Conservation (phyloP, 2,329 filamentous ascomycete species). For the Penicillium sp. region DNA sequence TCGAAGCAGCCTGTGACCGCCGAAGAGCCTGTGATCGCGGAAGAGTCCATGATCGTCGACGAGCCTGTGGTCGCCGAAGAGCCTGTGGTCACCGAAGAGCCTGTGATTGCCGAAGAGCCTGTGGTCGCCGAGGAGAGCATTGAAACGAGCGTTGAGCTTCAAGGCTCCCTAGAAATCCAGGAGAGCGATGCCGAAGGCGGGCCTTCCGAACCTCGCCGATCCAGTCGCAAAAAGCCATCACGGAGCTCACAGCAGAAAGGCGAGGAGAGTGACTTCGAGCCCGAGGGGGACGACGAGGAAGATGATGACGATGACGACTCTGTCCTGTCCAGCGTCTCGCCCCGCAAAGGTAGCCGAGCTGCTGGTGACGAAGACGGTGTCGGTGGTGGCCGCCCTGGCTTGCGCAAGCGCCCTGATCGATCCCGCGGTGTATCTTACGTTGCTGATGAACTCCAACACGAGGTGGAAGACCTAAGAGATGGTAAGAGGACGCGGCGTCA, state of each 20-base stretch:
- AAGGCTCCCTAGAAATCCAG: slow-evolving; percentile 41
- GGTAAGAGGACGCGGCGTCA: slow-evolving; percentile 42
- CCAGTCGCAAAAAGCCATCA: slow-evolving; percentile 38
- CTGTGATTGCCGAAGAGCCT: slow-evolving; percentile 23
- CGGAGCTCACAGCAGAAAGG: slow-evolving; percentile 47
- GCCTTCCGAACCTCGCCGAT: slow-evolving; percentile 33
- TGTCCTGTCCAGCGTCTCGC: slow-evolving; percentile 44
- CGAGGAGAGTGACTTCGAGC: slow-evolving; percentile 62
- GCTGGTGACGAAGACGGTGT: slow-evolving; percentile 46
- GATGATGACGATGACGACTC: slow-evolving; percentile 52
- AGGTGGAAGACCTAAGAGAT: slow-evolving; percentile 52
- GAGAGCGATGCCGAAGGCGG: slow-evolving; percentile 34
- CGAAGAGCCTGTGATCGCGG: slow-evolving; percentile 33
- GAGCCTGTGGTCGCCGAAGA: too few relatives aligned
- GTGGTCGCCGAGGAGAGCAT: slow-evolving; percentile 50
- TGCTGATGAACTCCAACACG: slow-evolving; percentile 56
- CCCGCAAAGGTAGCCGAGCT: slow-evolving; percentile 39
- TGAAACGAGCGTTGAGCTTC: slow-evolving; percentile 35
- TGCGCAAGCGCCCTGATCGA: slow-evolving; percentile 49
- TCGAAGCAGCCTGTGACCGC: slow-evolving; percentile 42
- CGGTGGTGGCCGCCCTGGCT: slow-evolving; percentile 49
- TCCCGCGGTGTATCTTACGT: slow-evolving; percentile 45
- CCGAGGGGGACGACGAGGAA: slow-evolving; percentile 54
- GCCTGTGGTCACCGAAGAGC: too few relatives aligned
- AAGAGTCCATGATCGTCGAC: too few relatives aligned